Percentiles rank a stretch among this genome's conserved stretches.
These are phyloP conservation scores for Mucor racemosus DNA, from an alignment of 371 early-diverging fungal species.

Conservation along the genomic window DNA sequence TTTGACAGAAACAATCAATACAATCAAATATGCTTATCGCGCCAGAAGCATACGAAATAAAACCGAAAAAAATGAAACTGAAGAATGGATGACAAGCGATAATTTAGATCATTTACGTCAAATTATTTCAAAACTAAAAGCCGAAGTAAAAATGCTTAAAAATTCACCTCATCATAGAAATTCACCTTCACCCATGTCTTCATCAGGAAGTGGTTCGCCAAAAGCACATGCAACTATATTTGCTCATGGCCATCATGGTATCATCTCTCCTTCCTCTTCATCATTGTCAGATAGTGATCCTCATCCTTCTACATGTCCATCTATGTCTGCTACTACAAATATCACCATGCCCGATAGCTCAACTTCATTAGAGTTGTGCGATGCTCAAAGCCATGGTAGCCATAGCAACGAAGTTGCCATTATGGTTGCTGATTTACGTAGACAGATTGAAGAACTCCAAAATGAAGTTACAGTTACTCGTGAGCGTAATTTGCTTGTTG, in stretches of 20 bases:
- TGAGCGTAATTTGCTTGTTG: constrained; percentile 29
- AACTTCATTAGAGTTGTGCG: constrained; percentile 7
- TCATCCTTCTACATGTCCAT: constrained; percentile 17
- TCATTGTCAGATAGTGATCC: constrained; percentile 28
- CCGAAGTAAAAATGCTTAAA: constrained; percentile 55
- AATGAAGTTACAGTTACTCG: constrained; percentile 33
- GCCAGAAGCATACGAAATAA: constrained; percentile 88
- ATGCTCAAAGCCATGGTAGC: neutral
- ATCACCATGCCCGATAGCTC: constrained; percentile 24
- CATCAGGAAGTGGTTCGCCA: constrained; percentile 17
- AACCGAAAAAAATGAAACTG: constrained; percentile 70
- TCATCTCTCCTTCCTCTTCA: constrained; percentile 25
- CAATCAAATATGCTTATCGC: constrained; percentile 91
- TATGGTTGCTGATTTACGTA: constrained; percentile 27
- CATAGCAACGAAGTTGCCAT: constrained; percentile 14
- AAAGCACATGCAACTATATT: constrained; percentile 17
- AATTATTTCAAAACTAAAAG: constrained; percentile 61
- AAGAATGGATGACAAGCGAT: constrained; percentile 67
- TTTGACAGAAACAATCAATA: constrained; percentile 89
- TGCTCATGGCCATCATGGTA: constrained; percentile 10
- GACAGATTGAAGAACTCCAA: constrained; percentile 37
- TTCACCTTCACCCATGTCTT: constrained; percentile 24
- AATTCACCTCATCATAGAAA: constrained; percentile 10
- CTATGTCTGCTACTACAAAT: constrained; percentile 36
- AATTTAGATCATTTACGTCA: constrained; percentile 61